A percentile compares a stretch with the other conserved stretches of the same genome.
phyloP scores from a whole-genome alignment of 2,329 filamentous ascomycete genomes.

The Colletotrichum orchidophilum region DNA sequence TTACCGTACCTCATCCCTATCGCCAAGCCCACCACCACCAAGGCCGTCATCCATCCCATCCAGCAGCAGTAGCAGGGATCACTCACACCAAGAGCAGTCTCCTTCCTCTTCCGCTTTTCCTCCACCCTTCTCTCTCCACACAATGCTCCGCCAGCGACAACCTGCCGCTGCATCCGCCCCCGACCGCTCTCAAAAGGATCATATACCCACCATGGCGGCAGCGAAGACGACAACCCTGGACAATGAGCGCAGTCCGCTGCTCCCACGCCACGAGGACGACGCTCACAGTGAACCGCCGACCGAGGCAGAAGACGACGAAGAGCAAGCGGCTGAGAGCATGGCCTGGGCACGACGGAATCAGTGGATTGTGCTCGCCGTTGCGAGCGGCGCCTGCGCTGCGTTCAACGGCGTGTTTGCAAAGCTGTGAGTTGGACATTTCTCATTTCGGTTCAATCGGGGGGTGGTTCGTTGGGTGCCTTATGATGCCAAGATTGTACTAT shows the following conservation, averaged over 20 bases:
- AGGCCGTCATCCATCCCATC: neutral
- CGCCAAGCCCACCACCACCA: slow-evolving; percentile 22
- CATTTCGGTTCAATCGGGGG: neutral
- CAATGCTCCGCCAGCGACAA: slow-evolving; percentile 38
- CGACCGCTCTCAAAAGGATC: slow-evolving; percentile 25
- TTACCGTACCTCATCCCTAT: slow-evolving; percentile 24
- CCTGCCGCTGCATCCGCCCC: slow-evolving; percentile 28
- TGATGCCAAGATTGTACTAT: neutral
- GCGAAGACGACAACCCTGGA: slow-evolving; percentile 30
- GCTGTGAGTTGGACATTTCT: slow-evolving; percentile 65
- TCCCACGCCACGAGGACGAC: slow-evolving; percentile 33
- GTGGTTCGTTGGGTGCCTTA: neutral
- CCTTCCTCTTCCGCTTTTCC: neutral
- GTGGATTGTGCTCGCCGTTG: slow-evolving; percentile 76
- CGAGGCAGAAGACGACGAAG: slow-evolving; percentile 5
- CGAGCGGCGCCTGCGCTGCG: slow-evolving; percentile 80
- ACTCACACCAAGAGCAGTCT: slow-evolving; percentile 6
- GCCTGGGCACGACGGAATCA: slow-evolving; percentile 48
- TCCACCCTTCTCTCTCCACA: slow-evolving; percentile 27
- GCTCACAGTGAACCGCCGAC: slow-evolving; percentile 7
- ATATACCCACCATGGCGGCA: slow-evolving; percentile 35
- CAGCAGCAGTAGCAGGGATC: slow-evolving; percentile 10
- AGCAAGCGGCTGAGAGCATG: slow-evolving; percentile 14
- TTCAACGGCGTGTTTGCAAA: slow-evolving; percentile 88
- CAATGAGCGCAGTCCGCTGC: slow-evolving; percentile 38